phyloP scores from a whole-genome alignment of 2,329 filamentous ascomycete genomes.

The Claviceps spartinae region DNA sequence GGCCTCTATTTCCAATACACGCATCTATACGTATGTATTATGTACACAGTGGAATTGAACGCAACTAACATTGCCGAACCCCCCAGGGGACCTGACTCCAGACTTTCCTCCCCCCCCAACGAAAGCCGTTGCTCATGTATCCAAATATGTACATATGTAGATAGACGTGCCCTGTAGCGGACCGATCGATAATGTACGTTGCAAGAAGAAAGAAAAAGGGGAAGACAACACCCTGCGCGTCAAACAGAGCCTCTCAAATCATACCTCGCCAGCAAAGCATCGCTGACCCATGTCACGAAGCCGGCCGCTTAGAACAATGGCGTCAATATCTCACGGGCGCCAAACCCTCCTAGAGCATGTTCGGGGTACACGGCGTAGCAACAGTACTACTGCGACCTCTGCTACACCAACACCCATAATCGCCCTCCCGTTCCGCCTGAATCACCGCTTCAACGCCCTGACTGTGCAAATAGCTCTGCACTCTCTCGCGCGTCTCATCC shows the following conservation, averaged over 20 bases:
- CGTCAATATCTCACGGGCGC: neutral
- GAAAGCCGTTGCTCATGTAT: no score
- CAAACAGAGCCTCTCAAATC: neutral
- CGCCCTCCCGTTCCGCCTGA: conserved; percentile 77
- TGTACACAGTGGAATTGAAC: no score
- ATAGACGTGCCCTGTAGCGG: no score
- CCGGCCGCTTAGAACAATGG: neutral
- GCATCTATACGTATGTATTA: no score
- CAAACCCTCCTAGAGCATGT: conserved; percentile 18
- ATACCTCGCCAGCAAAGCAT: neutral
- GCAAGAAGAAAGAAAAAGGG: neutral
- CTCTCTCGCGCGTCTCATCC: conserved; percentile 73
- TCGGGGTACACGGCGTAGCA: conserved; percentile 19
- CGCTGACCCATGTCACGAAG: neutral
- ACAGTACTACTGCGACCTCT: conserved; percentile 16
- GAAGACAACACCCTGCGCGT: neutral
- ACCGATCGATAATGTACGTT: no score
- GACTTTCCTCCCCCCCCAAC: no score
- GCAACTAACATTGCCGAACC: no score
- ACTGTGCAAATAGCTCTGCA: conserved; percentile 54
- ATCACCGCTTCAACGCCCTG: conserved; percentile 71
- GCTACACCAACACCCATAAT: conserved; percentile 47
- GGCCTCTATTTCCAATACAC: no score
- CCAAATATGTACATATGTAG: no score
- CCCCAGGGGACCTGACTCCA: no score